Base-by-base conservation (phyloP, 2,329 filamentous ascomycete species). In the Scytalidium lignicola region DNA sequence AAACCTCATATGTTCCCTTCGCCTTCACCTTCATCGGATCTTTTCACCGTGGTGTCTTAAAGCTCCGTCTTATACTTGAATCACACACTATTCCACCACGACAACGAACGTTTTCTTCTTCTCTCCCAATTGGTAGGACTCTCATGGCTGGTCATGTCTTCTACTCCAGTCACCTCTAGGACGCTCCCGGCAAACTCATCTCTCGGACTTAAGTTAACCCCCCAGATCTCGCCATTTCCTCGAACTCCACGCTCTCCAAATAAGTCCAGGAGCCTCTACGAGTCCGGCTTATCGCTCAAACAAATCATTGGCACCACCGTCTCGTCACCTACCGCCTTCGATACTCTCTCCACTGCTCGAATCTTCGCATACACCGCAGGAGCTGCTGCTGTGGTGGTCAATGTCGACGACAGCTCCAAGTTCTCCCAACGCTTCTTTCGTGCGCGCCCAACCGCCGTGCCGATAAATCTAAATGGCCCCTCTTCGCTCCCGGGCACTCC, bases 291-390 rank as follows among this genome's bases (percentile, higher is more conserved):
- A 41, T 85, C 85, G 37, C 74, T 96, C 53, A 85, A 85, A 66
- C 83, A 89, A 55, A 90, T 97, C 50, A 87, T 97, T 61, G 93
- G 93, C 43, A 95, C 91, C 20, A 97, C 92, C 7, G 92, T 90
- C 55, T 81, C 76, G 57, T 88, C 87, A 3, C 85, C 90, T 39
- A 91, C 87, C 64, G 90, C 88, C 54, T 95, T 99, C 67, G 90
- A 95, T 65, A 84, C 81, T 55, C 82, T 92, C 52, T 74, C 85
- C 39, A 80, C 84, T 12, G 85, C 79, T 47, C 73, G 72, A 49
- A 76, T 76, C 45, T 96, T 97, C 68, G 90, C 90, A 48, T 93
- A 95, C 66, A 91, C 90, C 55, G 92, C 93, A 8, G 93, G 93
- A 48, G 93, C 90, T 9, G 90, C 92, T 41, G 92, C 90, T n/a